phyloP scores from a whole-genome alignment of 495 filamentous ascomycete genomes.

The Aspergillus cavernicola region DNA sequence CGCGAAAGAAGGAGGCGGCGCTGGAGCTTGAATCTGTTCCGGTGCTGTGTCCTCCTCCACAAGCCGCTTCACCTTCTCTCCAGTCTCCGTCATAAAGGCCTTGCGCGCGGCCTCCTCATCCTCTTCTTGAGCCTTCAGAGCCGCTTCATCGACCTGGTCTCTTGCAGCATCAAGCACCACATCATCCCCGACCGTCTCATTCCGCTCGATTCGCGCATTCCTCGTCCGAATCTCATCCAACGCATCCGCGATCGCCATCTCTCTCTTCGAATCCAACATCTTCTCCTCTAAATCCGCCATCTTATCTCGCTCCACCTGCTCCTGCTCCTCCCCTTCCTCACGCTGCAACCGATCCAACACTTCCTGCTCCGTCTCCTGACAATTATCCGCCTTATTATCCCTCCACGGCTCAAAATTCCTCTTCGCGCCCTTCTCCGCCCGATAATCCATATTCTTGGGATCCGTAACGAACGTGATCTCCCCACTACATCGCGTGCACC shows the following conservation, averaged over 20 bases:
- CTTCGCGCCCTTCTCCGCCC: slow-evolving; percentile 80
- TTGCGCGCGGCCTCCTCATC: slow-evolving; percentile 78
- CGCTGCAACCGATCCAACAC: slow-evolving; percentile 77
- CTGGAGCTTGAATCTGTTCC: slow-evolving; percentile 29
- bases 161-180: slow-evolving; percentile 40
- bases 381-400: slow-evolving; percentile 43
- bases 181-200: slow-evolving; percentile 53
- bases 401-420: slow-evolving; percentile 94
- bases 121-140: slow-evolving; percentile 66
- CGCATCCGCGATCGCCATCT: slow-evolving; percentile 96
- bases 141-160: slow-evolving; percentile 53
- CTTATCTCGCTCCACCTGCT: slow-evolving; percentile 58
- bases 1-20: slow-evolving; percentile 64
- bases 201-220: slow-evolving; percentile 81
- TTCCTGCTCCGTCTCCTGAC: slow-evolving; percentile 81
- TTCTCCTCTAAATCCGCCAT: slow-evolving; percentile 81
- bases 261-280: slow-evolving; percentile 87
- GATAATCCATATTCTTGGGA: slow-evolving; percentile 91
- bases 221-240: slow-evolving; percentile 90
- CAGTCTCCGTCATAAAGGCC: slow-evolving; percentile 68
- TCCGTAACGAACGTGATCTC: slow-evolving; percentile 97
- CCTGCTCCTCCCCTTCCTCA: slow-evolving; percentile 58
- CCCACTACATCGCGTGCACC: slow-evolving; percentile 82
- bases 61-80: slow-evolving; percentile 50
- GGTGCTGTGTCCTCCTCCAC: slow-evolving; percentile 38